These are phyloP conservation scores for Penicillium argentinense DNA, from an alignment of 495 filamentous ascomycete genomes.

Conservation along the genomic window DNA sequence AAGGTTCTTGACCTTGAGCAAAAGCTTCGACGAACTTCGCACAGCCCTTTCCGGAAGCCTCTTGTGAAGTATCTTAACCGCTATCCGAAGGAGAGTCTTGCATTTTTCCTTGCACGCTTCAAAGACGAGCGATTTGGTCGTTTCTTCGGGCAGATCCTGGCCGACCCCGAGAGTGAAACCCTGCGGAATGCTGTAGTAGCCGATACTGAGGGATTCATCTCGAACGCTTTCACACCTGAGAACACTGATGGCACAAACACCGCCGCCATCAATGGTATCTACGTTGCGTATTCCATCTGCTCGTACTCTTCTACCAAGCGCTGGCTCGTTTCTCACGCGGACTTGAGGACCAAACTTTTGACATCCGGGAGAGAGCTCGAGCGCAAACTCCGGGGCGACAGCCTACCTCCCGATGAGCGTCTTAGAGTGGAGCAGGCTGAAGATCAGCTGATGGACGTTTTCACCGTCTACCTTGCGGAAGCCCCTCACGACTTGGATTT, in stretches of 20 bases:
- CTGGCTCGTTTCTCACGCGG: conserved; percentile 78
- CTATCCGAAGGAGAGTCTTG: conserved; percentile 85
- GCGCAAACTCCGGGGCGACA: conserved; percentile 64
- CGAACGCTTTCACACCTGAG: conserved; percentile 60
- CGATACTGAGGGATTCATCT: conserved; percentile 68
- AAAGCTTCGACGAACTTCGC: conserved; percentile 82
- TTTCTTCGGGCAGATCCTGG: conserved; percentile 91
- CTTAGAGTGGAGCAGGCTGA: conserved; percentile 87
- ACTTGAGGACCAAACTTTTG: conserved; percentile 68
- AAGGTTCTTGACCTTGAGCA: conserved; percentile 86
- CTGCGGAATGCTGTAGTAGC: conserved; percentile 72
- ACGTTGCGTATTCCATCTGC: conserved; percentile 74
- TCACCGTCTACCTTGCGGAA: conserved; percentile 72
- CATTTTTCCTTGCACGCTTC: conserved; percentile 70
- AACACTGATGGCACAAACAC: conserved; percentile 62
- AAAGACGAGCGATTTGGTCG: conserved; percentile 84
- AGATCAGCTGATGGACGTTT: conserved; percentile 84
- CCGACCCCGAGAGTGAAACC: conserved; percentile 68
- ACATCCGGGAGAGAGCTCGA: conserved; percentile 71
- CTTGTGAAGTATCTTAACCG: conserved; percentile 93
- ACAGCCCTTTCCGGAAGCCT: conserved; percentile 87
- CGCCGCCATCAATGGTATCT: conserved; percentile 84
- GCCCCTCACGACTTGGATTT: conserved; percentile 80
- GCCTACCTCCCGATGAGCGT: conserved; percentile 66
- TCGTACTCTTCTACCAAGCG: conserved; percentile 48